Evolutionary conservation across 306 rosid genomes (phyloP).

Genomic region (Trifolium subterraneum): DNA sequence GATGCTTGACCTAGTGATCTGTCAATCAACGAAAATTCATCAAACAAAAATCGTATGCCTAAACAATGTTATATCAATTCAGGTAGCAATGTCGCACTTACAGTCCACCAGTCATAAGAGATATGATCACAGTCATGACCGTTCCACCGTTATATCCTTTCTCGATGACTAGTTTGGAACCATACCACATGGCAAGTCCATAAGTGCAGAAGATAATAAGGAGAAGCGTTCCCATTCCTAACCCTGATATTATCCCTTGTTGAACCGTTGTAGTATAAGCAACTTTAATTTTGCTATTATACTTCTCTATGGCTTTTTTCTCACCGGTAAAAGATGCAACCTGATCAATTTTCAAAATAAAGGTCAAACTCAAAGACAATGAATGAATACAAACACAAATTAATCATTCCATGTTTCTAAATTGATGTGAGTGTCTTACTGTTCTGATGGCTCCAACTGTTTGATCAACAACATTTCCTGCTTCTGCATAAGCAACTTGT

Average conservation of each 20-base stretch:
- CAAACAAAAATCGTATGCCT: background rate
- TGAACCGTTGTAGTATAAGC: slow-evolving; percentile 60
- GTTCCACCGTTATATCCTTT: slow-evolving; percentile 77
- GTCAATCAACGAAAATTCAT: slow-evolving; percentile 25
- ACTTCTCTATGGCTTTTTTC: slow-evolving; percentile 69
- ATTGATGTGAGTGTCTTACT: slow-evolving; percentile 49
- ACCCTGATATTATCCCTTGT: slow-evolving; percentile 77
- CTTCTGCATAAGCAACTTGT: slow-evolving; percentile 86
- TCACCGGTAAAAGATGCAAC: slow-evolving; percentile 95
- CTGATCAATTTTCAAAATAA: slow-evolving; percentile 42
- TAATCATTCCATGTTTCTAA: background rate
- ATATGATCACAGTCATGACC: slow-evolving; percentile 65
- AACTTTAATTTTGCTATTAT: slow-evolving; percentile 60
- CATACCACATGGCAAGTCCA: slow-evolving; percentile 88
- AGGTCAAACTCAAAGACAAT: slow-evolving; percentile 26
- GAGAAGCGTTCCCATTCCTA: slow-evolving; percentile 62
- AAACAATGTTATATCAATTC: background rate
- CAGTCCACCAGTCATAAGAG: slow-evolving; percentile 88
- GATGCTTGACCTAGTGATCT: slow-evolving; percentile 87
- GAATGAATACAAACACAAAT: slow-evolving; percentile 23
- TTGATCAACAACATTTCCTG: slow-evolving; percentile 86
- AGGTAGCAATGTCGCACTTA: slow-evolving; percentile 46
- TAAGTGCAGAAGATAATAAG: slow-evolving; percentile 64
- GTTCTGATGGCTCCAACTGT: slow-evolving; percentile 84
- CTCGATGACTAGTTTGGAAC: slow-evolving; percentile 71